Conservation (phyloP, 2,329 filamentous ascomycete species). For the Alternaria viburni region DNA sequence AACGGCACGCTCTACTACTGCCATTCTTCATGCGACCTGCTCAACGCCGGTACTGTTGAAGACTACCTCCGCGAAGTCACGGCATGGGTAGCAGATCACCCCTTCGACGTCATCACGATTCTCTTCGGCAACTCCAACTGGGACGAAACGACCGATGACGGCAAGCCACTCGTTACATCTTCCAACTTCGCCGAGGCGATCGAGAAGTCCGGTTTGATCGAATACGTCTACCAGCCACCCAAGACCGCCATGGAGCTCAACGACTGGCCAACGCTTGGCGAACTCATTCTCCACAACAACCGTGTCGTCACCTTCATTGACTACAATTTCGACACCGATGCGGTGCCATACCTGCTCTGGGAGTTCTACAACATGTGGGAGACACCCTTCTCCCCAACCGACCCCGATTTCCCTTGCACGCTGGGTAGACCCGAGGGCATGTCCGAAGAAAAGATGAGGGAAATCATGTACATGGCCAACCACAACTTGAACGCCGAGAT, state of each 20-base stretch:
- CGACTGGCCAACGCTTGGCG: conserved; percentile 85
- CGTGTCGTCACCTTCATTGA: conserved; percentile 51
- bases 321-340: conserved; percentile 71
- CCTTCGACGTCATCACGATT: conserved; percentile 89
- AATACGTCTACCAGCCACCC: conserved; percentile 77
- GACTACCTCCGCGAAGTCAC: conserved; percentile 74
- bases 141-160: conserved; percentile 30
- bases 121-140: conserved; percentile 78
- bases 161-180: conserved; percentile 64
- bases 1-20: conserved; percentile 77
- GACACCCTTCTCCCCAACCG: conserved; percentile 80
- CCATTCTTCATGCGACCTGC: conserved; percentile 82
- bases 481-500: conserved; percentile 88
- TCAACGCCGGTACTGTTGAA: conserved; percentile 81
- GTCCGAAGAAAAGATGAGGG: conserved; percentile 54
- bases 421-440: conserved; percentile 77
- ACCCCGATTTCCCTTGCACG: conserved; percentile 76
- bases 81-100: conserved; percentile 76
- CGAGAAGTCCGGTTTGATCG: conserved; percentile 72
- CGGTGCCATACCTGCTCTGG: conserved; percentile 84
- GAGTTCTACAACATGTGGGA: conserved; percentile 93
- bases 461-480: conserved; percentile 83
- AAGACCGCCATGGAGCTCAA: conserved; percentile 75
- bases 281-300: conserved; percentile 54
- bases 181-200: conserved; percentile 71